Evolutionary conservation across 768 basidiomycete species (phyloP).

Genomic region (Rossbeevera mucosa): DNA sequence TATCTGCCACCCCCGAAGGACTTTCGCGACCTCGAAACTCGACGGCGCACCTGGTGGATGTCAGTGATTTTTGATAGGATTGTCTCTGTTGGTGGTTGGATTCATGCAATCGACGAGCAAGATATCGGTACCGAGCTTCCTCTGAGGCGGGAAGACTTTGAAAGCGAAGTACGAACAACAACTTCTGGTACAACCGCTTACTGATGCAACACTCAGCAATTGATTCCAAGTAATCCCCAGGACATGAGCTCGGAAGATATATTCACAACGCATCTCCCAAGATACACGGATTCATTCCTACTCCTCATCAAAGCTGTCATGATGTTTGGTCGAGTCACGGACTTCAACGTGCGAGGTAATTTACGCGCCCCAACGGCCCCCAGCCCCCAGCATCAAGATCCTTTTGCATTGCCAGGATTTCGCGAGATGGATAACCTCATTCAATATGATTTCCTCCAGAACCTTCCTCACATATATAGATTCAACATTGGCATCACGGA

Average conservation of each 20-base stretch:
- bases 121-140: slow-evolving; percentile 85
- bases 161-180: slow-evolving; percentile 52
- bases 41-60: slow-evolving; percentile 90
- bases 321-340: slow-evolving; percentile 81
- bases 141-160: slow-evolving; percentile 69
- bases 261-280: slow-evolving; percentile 65
- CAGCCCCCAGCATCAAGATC: slow-evolving; percentile 70
- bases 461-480: slow-evolving; percentile 63
- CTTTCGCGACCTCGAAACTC: slow-evolving; percentile 67
- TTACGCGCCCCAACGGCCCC: slow-evolving; percentile 62
- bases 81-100: slow-evolving; percentile 77
- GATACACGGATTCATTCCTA: slow-evolving; percentile 79
- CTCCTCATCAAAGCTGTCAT: slow-evolving; percentile 80
- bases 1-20: slow-evolving; percentile 80
- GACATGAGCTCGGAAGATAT: slow-evolving; percentile 58
- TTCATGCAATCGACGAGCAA: slow-evolving; percentile 78
- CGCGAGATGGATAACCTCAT: slow-evolving; percentile 66
- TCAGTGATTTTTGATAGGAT: slow-evolving; percentile 83
- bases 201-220: slow-evolving; percentile 38
- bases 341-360: slow-evolving; percentile 75
- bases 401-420: slow-evolving; percentile 64
- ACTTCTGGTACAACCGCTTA: slow-evolving; percentile 1
- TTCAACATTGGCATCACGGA: slow-evolving; percentile 61
- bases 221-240: slow-evolving; percentile 71
- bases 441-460: slow-evolving; percentile 61